Conservation (phyloP, 371 early-diverging fungal species). For the Actinomucor elegans region DNA sequence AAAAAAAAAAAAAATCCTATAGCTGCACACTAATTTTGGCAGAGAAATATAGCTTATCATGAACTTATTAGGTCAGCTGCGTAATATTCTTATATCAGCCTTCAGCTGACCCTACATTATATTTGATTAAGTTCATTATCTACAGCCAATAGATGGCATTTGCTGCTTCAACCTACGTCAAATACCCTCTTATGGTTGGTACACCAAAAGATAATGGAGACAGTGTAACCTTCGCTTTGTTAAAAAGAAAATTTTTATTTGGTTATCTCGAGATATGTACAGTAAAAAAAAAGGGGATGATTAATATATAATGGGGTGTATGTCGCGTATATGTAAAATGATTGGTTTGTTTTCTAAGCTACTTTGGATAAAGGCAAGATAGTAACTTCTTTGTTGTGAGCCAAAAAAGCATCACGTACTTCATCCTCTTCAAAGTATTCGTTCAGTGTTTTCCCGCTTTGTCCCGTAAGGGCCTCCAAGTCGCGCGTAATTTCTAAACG, state of each 20-base stretch:
- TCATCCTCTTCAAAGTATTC: slow-evolving; percentile 45
- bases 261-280: slow-evolving; percentile 3
- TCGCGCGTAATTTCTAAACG: slow-evolving; percentile 52
- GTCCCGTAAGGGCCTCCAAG: slow-evolving; percentile 49
- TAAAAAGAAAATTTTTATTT: slow-evolving; percentile 1
- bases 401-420: slow-evolving; percentile 40
- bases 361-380: slow-evolving; percentile 17
- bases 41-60: no score
- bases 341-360: slow-evolving; percentile 4
- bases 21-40: no score
- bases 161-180: neutral
- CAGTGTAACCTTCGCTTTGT: neutral
- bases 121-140: slow-evolving; percentile 2
- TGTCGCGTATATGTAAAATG: neutral
- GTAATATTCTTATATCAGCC: neutral
- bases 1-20: no score
- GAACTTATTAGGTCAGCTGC: neutral
- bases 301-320: no score
- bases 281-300: neutral
- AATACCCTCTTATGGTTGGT: neutral
- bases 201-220: no score
- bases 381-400: slow-evolving; percentile 10
- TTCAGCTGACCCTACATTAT: neutral
- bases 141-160: slow-evolving; percentile 3
- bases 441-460: slow-evolving; percentile 52